These are phyloP conservation scores for Rhytidiadelphus loreus DNA, from an alignment of 225 moss, liverwort and hornwort species.

Conservation along the genomic window DNA sequence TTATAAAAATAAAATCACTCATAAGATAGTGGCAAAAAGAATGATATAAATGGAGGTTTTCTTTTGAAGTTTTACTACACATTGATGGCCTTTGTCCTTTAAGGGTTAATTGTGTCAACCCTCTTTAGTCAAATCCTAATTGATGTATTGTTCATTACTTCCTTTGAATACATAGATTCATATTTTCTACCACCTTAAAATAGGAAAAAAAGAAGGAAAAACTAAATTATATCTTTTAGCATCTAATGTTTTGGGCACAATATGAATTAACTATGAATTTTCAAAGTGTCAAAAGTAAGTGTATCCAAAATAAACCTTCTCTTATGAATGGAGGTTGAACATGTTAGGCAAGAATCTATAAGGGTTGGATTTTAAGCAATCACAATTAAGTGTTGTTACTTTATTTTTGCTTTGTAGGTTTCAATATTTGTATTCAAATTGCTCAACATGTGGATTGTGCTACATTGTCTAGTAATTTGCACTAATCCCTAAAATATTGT, in stretches of 20 bases:
- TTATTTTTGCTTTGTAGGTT: background rate
- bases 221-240: background rate
- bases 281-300: background rate
- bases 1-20: background rate
- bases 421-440: background rate
- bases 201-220: background rate
- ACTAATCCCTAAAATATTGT: background rate
- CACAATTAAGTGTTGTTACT: background rate
- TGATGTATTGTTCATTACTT: background rate
- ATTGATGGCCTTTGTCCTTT: background rate
- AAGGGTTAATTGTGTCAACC: background rate
- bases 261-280: background rate
- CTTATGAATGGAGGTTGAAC: background rate
- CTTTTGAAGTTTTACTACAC: background rate
- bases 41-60: background rate
- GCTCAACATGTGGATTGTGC: background rate
- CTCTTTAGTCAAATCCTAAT: background rate
- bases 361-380: background rate
- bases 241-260: background rate
- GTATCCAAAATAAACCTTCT: background rate
- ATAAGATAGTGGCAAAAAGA: background rate
- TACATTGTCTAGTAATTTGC: background rate
- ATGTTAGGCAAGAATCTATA: background rate
- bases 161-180: background rate
- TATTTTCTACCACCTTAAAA: accelerated